phyloP scores from a whole-genome alignment of 441 rosid species.

The Biscutella auriculata region DNA sequence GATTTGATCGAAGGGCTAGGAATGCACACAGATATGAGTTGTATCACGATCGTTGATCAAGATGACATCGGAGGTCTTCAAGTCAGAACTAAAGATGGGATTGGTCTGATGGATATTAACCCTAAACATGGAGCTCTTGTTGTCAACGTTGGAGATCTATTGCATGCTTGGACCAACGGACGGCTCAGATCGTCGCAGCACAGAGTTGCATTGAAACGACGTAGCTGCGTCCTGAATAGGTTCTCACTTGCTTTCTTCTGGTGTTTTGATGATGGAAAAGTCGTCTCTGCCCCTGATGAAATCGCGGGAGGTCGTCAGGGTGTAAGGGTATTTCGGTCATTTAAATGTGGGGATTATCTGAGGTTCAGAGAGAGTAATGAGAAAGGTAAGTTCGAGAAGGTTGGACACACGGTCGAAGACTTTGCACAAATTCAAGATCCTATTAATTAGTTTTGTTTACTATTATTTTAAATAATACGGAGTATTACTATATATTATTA shows the following conservation, averaged over 20 bases:
- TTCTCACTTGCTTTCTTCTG: slow-evolving; percentile 45
- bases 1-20: slow-evolving; percentile 43
- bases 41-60: slow-evolving; percentile 49
- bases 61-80: slow-evolving; percentile 55
- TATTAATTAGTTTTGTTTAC: not conserved
- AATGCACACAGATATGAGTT: slow-evolving; percentile 67
- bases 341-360: slow-evolving; percentile 38
- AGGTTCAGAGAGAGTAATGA: slow-evolving; percentile 46
- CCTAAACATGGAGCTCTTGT: slow-evolving; percentile 36
- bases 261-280: slow-evolving; percentile 40
- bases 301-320: slow-evolving; percentile 25
- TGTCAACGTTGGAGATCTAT: slow-evolving; percentile 45
- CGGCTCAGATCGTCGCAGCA: slow-evolving; percentile 41
- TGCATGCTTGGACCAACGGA: slow-evolving; percentile 52
- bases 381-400: slow-evolving; percentile 48
- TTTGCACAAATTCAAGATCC: slow-evolving; percentile 27
- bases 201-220: slow-evolving; percentile 29
- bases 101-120: slow-evolving; percentile 39
- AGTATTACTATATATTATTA: too few relatives aligned
- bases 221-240: slow-evolving; percentile 16
- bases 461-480: too few relatives aligned
- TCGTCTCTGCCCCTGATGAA: slow-evolving; percentile 33
- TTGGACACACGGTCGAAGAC: slow-evolving; percentile 43
- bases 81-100: slow-evolving; percentile 33
- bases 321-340: slow-evolving; percentile 29